phyloP scores from a whole-genome alignment of 164 flowering plant genomes.

The Protea cynaroides region DNA sequence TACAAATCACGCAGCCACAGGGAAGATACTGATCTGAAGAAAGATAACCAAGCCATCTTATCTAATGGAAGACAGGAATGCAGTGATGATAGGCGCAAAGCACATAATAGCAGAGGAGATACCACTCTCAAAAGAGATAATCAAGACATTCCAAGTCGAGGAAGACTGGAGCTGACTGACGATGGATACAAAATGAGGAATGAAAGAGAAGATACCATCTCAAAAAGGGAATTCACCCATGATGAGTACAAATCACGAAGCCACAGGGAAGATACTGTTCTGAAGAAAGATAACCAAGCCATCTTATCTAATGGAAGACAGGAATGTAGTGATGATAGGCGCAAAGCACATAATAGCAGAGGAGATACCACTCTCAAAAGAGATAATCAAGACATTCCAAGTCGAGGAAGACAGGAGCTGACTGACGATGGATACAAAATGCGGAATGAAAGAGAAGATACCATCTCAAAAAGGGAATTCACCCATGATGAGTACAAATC shows the following conservation, averaged over 20 bases:
- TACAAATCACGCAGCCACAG: constrained; percentile 6
- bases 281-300: neutral
- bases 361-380: neutral
- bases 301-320: constrained; percentile 6
- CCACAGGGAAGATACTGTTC: constrained; percentile 10
- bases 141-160: neutral
- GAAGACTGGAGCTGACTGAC: neutral
- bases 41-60: constrained; percentile 12
- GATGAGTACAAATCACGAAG: constrained; percentile 8
- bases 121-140: neutral
- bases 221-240: constrained; percentile 9
- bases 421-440: constrained; percentile 2
- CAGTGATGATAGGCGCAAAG: constrained; percentile 1
- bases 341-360: neutral
- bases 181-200: constrained; percentile 5
- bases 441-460: constrained; percentile 11
- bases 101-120: neutral
- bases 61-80: constrained; percentile 10
- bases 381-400: neutral
- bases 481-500: constrained; percentile 1
- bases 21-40: constrained; percentile 5
- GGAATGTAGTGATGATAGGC: constrained; percentile 4
- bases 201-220: constrained; percentile 11
- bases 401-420: neutral
- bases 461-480: constrained; percentile 11